Conservation (phyloP, 2,329 filamentous ascomycete genomes). For the Diaporthe helianthi region DNA sequence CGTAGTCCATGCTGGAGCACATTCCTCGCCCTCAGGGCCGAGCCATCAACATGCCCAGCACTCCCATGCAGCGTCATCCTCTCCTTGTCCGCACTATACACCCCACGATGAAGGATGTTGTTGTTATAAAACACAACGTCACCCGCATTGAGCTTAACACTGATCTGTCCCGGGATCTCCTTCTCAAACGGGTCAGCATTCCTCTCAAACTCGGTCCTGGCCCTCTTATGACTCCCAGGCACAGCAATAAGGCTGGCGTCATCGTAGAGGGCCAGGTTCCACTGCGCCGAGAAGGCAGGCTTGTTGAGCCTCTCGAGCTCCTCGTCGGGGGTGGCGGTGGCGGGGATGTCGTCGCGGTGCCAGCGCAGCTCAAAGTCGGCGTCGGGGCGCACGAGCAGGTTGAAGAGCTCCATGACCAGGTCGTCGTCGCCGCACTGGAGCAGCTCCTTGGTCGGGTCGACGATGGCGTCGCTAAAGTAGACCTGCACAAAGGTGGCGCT, state of each 20-base stretch:
- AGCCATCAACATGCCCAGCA: slow-evolving; percentile 65
- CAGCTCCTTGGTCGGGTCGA: slow-evolving; percentile 70
- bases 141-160: slow-evolving; percentile 71
- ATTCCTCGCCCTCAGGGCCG: slow-evolving; percentile 66
- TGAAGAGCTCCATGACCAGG: slow-evolving; percentile 87
- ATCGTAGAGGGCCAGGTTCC: slow-evolving; percentile 82
- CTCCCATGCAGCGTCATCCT: slow-evolving; percentile 74
- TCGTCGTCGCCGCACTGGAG: slow-evolving; percentile 64
- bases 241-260: slow-evolving; percentile 79
- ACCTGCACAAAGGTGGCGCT: slow-evolving; percentile 64
- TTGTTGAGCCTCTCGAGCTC: slow-evolving; percentile 67
- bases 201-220: slow-evolving; percentile 74
- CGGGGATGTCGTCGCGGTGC: slow-evolving; percentile 84
- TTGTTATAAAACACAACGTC: slow-evolving; percentile 88
- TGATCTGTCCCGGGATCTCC: slow-evolving; percentile 32
- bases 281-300: slow-evolving; percentile 79
- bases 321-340: slow-evolving; percentile 69
- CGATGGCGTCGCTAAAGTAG: slow-evolving; percentile 75
- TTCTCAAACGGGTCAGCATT: slow-evolving; percentile 64
- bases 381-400: slow-evolving; percentile 79
- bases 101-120: slow-evolving; percentile 78
- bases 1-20: slow-evolving; percentile 75
- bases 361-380: slow-evolving; percentile 77
- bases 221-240: slow-evolving; percentile 76
- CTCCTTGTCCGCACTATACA: slow-evolving; percentile 64